Evolutionary conservation across 352 stramenopile species (phyloP).

Genomic region (Pythium inflatum): DNA sequence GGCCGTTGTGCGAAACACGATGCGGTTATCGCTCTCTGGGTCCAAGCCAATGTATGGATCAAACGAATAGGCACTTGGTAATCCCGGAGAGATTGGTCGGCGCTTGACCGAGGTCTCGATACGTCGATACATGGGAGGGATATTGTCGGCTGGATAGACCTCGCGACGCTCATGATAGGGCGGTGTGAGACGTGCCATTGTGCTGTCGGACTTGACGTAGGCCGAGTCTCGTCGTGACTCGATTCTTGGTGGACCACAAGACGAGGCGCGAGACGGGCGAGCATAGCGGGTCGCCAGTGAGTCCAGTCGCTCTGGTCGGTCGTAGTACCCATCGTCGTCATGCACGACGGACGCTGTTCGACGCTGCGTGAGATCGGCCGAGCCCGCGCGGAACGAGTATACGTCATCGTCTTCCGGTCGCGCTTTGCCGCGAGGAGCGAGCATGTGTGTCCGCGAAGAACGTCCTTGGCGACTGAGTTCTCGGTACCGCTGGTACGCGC

Average conservation of each 20-base stretch:
- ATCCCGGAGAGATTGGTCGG: not conserved
- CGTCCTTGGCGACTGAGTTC: constrained; percentile 10
- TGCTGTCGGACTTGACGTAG: not conserved
- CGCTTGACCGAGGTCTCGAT: not conserved
- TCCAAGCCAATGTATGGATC: not conserved
- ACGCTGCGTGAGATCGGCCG: too few relatives aligned
- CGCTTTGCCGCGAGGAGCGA: not conserved
- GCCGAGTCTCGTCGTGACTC: not conserved
- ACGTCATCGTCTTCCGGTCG: too few relatives aligned
- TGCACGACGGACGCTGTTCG: too few relatives aligned
- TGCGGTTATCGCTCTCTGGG: constrained; percentile 3
- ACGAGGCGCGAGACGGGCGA: too few relatives aligned
- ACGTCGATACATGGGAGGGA: not conserved
- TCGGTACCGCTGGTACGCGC: constrained; percentile 19
- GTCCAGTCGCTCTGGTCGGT: too few relatives aligned
- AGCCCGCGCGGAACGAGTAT: too few relatives aligned
- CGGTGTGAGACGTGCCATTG: not conserved
- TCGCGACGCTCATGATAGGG: not conserved
- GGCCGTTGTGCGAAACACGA: constrained; percentile 12
- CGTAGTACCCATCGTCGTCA: too few relatives aligned
- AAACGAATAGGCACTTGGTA: not conserved
- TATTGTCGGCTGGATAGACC: constrained; percentile 3
- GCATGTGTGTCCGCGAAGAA: not conserved
- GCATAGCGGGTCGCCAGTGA: too few relatives aligned
- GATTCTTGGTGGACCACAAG: not conserved